These are phyloP conservation scores for Pleurotus ostreatus DNA, from an alignment of 768 basidiomycete species.

Conservation along the genomic window DNA sequence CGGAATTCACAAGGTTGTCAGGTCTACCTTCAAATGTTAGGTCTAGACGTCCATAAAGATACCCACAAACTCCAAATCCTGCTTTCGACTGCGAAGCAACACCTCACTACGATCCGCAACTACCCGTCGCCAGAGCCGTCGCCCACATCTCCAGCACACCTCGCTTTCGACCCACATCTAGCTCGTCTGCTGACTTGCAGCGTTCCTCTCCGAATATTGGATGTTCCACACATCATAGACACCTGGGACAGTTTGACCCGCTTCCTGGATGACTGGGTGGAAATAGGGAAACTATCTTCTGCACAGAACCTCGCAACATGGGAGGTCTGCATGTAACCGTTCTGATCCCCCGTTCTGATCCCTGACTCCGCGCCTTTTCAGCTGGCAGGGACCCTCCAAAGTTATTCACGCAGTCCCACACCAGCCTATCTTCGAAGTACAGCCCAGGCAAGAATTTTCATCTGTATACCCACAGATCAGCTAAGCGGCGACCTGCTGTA, in stretches of 20 bases:
- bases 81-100: slow-evolving; percentile 34
- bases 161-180: slow-evolving; percentile 65
- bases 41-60: slow-evolving; percentile 33
- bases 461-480: background rate
- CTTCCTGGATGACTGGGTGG: slow-evolving; percentile 54
- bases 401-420: slow-evolving; percentile 21
- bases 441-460: slow-evolving; percentile 44
- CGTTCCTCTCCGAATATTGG: slow-evolving; percentile 63
- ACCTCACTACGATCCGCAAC: slow-evolving; percentile 36
- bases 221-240: slow-evolving; percentile 40
- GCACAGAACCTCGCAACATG: slow-evolving; percentile 48
- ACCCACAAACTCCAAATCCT: slow-evolving; percentile 30
- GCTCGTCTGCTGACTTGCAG: slow-evolving; percentile 63
- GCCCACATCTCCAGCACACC: slow-evolving; percentile 41
- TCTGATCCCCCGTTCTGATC: background rate
- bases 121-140: slow-evolving; percentile 32
- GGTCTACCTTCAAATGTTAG: slow-evolving; percentile 49
- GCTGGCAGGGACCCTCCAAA: background rate
- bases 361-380: background rate
- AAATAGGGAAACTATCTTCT: slow-evolving; percentile 42
- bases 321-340: slow-evolving; percentile 42
- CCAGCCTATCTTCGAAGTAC: slow-evolving; percentile 62
- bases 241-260: slow-evolving; percentile 49
- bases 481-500: slow-evolving; percentile 19
- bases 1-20: slow-evolving; percentile 17